Evolutionary conservation across 2,329 filamentous ascomycete species (phyloP).

Genomic region (Ophiosphaerella korrae): DNA sequence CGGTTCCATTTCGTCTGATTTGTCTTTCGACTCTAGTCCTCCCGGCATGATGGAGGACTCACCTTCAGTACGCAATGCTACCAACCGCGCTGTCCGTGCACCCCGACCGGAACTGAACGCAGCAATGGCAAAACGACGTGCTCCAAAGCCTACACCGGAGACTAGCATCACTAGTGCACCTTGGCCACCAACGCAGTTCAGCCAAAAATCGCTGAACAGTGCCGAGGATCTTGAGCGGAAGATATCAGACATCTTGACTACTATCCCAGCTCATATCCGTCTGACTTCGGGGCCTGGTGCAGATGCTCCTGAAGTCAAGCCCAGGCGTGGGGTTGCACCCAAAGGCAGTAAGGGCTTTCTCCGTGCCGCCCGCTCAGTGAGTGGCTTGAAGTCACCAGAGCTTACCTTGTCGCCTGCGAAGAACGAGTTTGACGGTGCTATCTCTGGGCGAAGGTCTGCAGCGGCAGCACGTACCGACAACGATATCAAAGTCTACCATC

Average conservation of each 20-base stretch:
- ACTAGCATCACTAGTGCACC: conserved; percentile 25
- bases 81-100: conserved; percentile 31
- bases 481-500: conserved; percentile 90
- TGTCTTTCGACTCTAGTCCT: conserved; percentile 41
- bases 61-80: conserved; percentile 39
- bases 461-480: conserved; percentile 42
- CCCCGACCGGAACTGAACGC: conserved; percentile 51
- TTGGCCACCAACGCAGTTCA: conserved; percentile 45
- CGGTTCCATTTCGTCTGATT: conserved; percentile 35
- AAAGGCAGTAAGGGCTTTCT: conserved; percentile 40
- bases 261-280: conserved; percentile 78
- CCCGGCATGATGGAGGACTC: conserved; percentile 40
- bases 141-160: conserved; percentile 47
- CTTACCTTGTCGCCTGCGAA: conserved; percentile 47
- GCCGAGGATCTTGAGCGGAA: conserved; percentile 75
- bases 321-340: conserved; percentile 29
- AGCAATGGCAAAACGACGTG: conserved; percentile 49
- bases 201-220: conserved; percentile 30
- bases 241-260: conserved; percentile 77
- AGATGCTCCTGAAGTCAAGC: conserved; percentile 37
- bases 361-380: conserved; percentile 39
- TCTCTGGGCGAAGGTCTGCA: conserved; percentile 37
- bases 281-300: conserved; percentile 57
- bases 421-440: conserved; percentile 34
- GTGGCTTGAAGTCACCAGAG: conserved; percentile 41